Percentiles rank a stretch among this genome's conserved stretches.
These are phyloP conservation scores for Hypoxylon sp. DNA, from an alignment of 2,329 filamentous ascomycete species.

Conservation along the genomic window DNA sequence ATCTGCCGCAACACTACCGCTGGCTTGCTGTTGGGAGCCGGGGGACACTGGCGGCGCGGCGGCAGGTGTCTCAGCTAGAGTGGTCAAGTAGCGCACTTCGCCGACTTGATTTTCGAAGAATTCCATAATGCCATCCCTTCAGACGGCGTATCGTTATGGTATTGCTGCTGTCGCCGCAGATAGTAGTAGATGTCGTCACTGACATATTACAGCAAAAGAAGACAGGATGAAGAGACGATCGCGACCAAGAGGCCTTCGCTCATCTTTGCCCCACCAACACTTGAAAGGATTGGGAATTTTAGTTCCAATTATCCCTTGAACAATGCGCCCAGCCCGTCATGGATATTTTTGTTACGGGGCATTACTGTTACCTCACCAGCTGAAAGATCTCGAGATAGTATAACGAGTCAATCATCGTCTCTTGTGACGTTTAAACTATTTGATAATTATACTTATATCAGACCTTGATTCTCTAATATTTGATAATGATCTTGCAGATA, in stretches of 20 bases:
- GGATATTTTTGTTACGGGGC: constrained; percentile 7
- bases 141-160: constrained; percentile 10
- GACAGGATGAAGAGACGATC: constrained; percentile 14
- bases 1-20: constrained; percentile 13
- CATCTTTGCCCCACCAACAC: constrained; percentile 28
- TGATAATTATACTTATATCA: neutral
- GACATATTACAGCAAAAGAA: constrained; percentile 8
- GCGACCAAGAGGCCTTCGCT: constrained; percentile 13
- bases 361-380: constrained; percentile 7
- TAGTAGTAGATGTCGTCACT: constrained; percentile 3
- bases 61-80: constrained; percentile 38
- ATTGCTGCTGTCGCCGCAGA: constrained; percentile 8
- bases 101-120: constrained; percentile 49
- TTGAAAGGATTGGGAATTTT: constrained; percentile 18
- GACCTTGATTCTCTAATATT: neutral
- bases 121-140: constrained; percentile 42
- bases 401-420: too few relatives aligned
- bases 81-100: constrained; percentile 48
- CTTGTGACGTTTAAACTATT: neutral
- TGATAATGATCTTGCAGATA: too few relatives aligned
- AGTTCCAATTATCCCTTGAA: constrained; percentile 26
- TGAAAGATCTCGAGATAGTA: too few relatives aligned
- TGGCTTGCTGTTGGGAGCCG: constrained; percentile 27
- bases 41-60: constrained; percentile 31
- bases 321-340: too few relatives aligned